A percentile compares a stretch with the other conserved stretches of the same genome.
Conservation (phyloP, 176 grass and related monocot genomes). For the Poa annua region DNA sequence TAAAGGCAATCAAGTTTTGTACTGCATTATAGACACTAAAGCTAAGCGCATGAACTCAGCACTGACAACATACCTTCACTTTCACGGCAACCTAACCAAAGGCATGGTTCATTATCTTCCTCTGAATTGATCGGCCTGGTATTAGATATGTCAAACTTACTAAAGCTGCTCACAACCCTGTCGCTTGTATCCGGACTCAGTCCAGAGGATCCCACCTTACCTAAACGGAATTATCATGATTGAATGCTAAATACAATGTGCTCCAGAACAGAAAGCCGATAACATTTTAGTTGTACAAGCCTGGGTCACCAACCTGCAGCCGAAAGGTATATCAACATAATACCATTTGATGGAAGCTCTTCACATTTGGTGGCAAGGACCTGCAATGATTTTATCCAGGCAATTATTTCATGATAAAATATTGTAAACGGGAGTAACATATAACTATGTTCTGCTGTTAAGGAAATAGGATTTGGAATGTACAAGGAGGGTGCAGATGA, state of each 20-base stretch:
- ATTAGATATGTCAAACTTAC: slow-evolving; percentile 64
- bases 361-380: slow-evolving; percentile 93
- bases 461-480: background rate
- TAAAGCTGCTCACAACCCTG: slow-evolving; percentile 61
- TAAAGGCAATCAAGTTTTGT: slow-evolving; percentile 22
- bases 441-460: background rate
- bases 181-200: slow-evolving; percentile 56
- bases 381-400: slow-evolving; percentile 29
- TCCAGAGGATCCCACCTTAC: slow-evolving; percentile 53
- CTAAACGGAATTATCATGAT: slow-evolving; percentile 51
- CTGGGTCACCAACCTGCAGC: slow-evolving; percentile 65
- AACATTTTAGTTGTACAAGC: slow-evolving; percentile 34
- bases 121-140: slow-evolving; percentile 26
- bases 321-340: slow-evolving; percentile 92
- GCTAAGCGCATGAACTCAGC: background rate
- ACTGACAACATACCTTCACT: slow-evolving; percentile 64
- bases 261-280: background rate
- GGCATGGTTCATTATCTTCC: slow-evolving; percentile 46
- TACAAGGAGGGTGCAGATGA: background rate
- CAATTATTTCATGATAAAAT: slow-evolving; percentile 6
- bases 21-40: background rate
- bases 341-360: slow-evolving; percentile 79
- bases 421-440: background rate
- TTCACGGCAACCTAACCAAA: slow-evolving; percentile 80
- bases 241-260: slow-evolving; percentile 26